A percentile compares a stretch with the other conserved stretches of the same genome.
These are phyloP conservation scores for Microthlaspi erraticum DNA, from an alignment of 345 rosid species.

Conservation along the genomic window DNA sequence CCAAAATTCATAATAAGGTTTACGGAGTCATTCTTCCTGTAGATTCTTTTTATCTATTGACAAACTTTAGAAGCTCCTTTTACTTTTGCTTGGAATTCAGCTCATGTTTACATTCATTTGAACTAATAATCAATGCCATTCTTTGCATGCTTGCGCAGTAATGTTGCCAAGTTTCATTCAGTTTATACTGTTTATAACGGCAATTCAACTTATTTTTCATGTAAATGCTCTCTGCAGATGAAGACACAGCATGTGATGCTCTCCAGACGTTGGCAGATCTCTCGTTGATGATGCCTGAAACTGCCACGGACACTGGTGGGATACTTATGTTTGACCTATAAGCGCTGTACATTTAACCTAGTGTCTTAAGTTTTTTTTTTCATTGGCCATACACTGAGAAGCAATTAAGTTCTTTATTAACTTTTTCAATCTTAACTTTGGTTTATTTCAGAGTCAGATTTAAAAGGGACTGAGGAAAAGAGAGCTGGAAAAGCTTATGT, in stretches of 20 bases:
- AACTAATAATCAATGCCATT: slow-evolving; percentile 10
- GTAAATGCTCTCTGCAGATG: slow-evolving; percentile 50
- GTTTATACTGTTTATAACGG: background rate
- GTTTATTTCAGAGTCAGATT: slow-evolving; percentile 57
- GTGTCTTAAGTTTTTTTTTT: slow-evolving; percentile 29
- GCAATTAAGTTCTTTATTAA: slow-evolving; percentile 1
- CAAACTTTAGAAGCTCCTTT: slow-evolving; percentile 25
- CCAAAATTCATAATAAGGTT: slow-evolving; percentile 20
- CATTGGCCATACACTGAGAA: slow-evolving; percentile 1
- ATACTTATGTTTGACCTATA: slow-evolving; percentile 33
- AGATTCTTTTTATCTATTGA: slow-evolving; percentile 21
- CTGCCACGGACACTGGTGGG: slow-evolving; percentile 69
- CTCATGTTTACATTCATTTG: slow-evolving; percentile 22
- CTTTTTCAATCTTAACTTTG: slow-evolving; percentile 29
- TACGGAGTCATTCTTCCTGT: slow-evolving; percentile 30
- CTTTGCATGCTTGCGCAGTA: slow-evolving; percentile 15
- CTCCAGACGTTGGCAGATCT: slow-evolving; percentile 77
- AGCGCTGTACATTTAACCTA: slow-evolving; percentile 10
- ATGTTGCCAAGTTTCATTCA: slow-evolving; percentile 26
- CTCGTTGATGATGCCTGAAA: slow-evolving; percentile 76
- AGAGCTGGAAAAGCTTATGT: slow-evolving; percentile 48
- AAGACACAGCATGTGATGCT: slow-evolving; percentile 71
- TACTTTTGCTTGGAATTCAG: slow-evolving; percentile 6
- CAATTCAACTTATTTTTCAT: slow-evolving; percentile 20
- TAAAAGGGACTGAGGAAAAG: slow-evolving; percentile 59